These are phyloP conservation scores for Salix purpurea DNA, from an alignment of 345 rosid genomes.

Conservation along the genomic window DNA sequence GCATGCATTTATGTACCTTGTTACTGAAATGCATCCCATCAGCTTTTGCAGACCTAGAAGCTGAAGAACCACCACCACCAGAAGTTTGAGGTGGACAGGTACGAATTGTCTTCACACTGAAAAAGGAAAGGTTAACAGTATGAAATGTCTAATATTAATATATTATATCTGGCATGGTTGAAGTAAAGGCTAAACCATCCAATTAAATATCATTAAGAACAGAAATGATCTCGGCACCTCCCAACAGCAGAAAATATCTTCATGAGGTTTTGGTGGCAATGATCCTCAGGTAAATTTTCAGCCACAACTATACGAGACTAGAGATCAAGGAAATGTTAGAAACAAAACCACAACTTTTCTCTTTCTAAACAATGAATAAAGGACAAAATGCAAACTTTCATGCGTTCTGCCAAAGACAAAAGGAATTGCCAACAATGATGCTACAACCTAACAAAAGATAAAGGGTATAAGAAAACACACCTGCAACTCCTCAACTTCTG, in stretches of 20 bases:
- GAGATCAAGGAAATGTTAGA: constrained; percentile 15
- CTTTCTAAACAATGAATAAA: not conserved
- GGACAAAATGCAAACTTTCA: constrained; percentile 3
- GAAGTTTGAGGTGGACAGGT: constrained; percentile 85
- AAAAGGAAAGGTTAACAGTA: constrained; percentile 9
- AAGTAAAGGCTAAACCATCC: not conserved
- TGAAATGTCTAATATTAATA: not conserved
- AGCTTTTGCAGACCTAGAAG: constrained; percentile 67
- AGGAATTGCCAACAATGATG: not conserved
- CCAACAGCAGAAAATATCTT: constrained; percentile 92
- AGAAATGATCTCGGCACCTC: constrained; percentile 41
- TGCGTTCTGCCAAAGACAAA: not conserved
- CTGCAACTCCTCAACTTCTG: constrained; percentile 91
- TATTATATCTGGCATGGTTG: not conserved
- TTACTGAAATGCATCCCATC: constrained; percentile 78
- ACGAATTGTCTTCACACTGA: constrained; percentile 89
- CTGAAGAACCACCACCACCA: constrained; percentile 56
- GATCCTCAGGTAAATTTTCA: constrained; percentile 98
- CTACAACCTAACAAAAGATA: not conserved
- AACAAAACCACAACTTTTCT: not conserved
- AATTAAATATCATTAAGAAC: not conserved
- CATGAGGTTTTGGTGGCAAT: constrained; percentile 95
- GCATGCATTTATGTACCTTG: constrained; percentile 49
- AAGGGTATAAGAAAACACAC: constrained; percentile 28
- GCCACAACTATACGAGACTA: constrained; percentile 95